Evolutionary conservation across 148 eudicot species (phyloP), one percentile per base, ranked within the genome.

Genomic region (Salicornia ramosissima): DNA sequence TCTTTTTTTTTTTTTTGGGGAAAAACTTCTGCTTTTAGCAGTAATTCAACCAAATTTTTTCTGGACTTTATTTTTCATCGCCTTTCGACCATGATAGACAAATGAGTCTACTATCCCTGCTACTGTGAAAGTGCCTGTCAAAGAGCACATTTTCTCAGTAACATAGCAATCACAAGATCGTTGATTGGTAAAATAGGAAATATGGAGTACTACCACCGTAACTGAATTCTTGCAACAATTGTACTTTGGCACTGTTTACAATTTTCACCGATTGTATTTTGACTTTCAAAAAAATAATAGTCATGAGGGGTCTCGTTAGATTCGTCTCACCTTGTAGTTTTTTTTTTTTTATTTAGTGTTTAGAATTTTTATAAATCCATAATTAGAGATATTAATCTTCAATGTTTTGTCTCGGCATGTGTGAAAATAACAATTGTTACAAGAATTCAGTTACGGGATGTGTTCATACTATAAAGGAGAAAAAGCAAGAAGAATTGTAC

Each of bases 41-140:
- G 28, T 8, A 40, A 10, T 63, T 75, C 68, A 87, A 71, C 86
- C 77, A 43, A 83, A 78, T 79, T 92, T 92, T 9, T 94, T 90
- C 61, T 87, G 74, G 43, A 79, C 28, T 72, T 86, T 89, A 84
- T 83, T 87, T 78, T 71, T 83, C 31, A 89, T 30, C 16, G 87
- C 97, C 79, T 65, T 87, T 33, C 75, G 84, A 52, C 97, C 89
- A 55, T 92, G 93, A 78, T 89, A 92, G 29, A 92, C 75, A 53
- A 83, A 86, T n/a, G 96, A 83, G 66, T 92, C 97, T 50, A 90
- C 79, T 65, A 92, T 87, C 8, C 97, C 97, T 0, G 96, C 88
- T 49, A 92, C 89, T 4, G 97, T 83, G 61, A 89, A 92, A 34
- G 81, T 73, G 72, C 97, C 97, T 92, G 91, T 61, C 70, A 29